Evolutionary conservation across 2,329 filamentous ascomycete genomes (phyloP), one percentile per base, ranked within the genome.

Genomic region (Talaromyces amestolkiae): DNA sequence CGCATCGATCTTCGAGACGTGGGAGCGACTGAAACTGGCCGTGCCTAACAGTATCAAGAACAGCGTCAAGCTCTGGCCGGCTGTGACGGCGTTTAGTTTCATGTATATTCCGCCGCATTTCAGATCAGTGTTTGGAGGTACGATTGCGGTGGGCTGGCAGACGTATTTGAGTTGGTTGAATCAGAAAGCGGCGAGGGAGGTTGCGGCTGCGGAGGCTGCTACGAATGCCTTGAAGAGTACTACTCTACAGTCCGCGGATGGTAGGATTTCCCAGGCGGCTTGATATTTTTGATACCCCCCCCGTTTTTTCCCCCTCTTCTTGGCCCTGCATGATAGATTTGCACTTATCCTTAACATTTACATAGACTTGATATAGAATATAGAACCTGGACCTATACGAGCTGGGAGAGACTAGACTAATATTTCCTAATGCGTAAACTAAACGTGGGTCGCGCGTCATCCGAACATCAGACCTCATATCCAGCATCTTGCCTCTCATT

Each of bases 91-190:
- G 0, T 89, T 97, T 74, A 93, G 85, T 76, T 96, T 97, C 73
- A 87, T 90, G n/a, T 95, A 92, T 72, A 81, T 97, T 4, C 87
- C 89, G 31, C 82, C 92, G 58, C 88, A 94, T 73, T 94, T 92
- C 77, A 83, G 93, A 60, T 91, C 88, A 71, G 84, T 96, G 17
- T 95, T 97, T 70, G 87, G 90, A 0, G 92, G 91, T 1, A 80
- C 90, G 7, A 85, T 96, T 69, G 91, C 92, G 1, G 89, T 97
- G 61, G 91, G 91, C 0, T 97, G 93, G 93, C 93, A 97, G 84
- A 93, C 92, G 0, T 97, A 97, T 82, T 74, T 97, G 71, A 91
- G 89, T 70, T 91, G 88, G 77, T 77, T 96, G 72, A 96, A 96
- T 72, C 85, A 89, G 72, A 81, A 82, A 68, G 91, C 91, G 1